These are phyloP conservation scores for Talaromyces atroroseus DNA, from an alignment of 2,329 filamentous ascomycete genomes.

Conservation along the genomic window DNA sequence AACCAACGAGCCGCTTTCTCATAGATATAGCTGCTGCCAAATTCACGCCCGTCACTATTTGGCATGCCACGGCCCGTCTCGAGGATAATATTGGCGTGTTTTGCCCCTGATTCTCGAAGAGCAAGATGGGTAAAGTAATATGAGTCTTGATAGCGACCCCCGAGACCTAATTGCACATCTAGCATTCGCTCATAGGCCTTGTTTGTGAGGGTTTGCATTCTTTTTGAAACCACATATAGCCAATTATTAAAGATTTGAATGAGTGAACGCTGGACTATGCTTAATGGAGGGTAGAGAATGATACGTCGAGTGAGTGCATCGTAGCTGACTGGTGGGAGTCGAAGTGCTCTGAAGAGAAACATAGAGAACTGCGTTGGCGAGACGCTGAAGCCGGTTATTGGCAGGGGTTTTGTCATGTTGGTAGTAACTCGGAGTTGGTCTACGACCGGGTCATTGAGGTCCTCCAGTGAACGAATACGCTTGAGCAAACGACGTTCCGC, in stretches of 20 bases:
- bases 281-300: background rate
- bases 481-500: background rate
- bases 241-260: background rate
- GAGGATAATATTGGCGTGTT: background rate
- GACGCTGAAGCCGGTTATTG: background rate
- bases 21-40: background rate
- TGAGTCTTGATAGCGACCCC: background rate
- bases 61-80: background rate
- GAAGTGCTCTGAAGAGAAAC: background rate
- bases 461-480: background rate
- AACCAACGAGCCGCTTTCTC: constrained; percentile 2
- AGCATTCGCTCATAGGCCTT: background rate
- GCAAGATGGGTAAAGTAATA: constrained; percentile 3
- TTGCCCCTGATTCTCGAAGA: background rate
- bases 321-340: background rate
- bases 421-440: background rate
- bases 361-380: background rate
- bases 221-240: background rate
- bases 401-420: background rate
- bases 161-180: background rate
- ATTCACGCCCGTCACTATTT: background rate
- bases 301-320: background rate
- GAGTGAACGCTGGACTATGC: background rate
- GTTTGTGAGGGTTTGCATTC: background rate
- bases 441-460: background rate